phyloP scores from a whole-genome alignment of 2,329 filamentous ascomycete genomes.

The Pleurostoma richardsiae region DNA sequence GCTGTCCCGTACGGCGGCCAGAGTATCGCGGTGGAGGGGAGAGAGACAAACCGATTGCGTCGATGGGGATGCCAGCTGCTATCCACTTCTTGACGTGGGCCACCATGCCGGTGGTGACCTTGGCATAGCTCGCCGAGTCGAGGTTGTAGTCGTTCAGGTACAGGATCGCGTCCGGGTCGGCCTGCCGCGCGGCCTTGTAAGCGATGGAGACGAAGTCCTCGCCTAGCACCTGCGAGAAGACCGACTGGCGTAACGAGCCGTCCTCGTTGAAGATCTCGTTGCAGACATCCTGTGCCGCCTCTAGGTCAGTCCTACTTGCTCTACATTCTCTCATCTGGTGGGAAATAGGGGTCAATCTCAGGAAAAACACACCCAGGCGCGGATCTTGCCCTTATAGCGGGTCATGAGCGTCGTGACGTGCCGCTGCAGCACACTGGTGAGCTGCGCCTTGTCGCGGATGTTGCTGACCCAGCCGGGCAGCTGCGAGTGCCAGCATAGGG shows the following conservation, averaged over 20 bases:
- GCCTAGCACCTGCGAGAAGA: conserved; percentile 65
- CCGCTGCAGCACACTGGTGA: conserved; percentile 52
- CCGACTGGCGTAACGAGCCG: conserved; percentile 51
- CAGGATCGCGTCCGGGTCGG: conserved; percentile 62
- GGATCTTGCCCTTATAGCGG: conserved; percentile 59
- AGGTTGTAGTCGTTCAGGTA: conserved; percentile 76
- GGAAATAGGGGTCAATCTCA: background rate
- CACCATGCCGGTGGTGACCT: conserved; percentile 49
- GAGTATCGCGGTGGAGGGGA: too few relatives aligned
- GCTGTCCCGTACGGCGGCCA: too few relatives aligned
- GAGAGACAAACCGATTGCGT: conserved; percentile 41
- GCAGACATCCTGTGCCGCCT: conserved; percentile 45
- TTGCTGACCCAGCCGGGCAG: conserved; percentile 54
- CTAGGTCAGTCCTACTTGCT: too few relatives aligned
- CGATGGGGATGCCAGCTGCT: conserved; percentile 56
- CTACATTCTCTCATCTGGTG: background rate
- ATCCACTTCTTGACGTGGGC: conserved; percentile 59
- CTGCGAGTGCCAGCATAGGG: conserved; percentile 60
- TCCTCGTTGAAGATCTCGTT: conserved; percentile 63
- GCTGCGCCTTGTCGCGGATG: conserved; percentile 43
- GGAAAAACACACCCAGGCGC: conserved; percentile 38
- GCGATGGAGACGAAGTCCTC: conserved; percentile 67
- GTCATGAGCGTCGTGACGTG: conserved; percentile 55
- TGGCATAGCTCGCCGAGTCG: conserved; percentile 53
- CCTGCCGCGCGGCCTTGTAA: conserved; percentile 61